Evolutionary conservation across 1,284 basidiomycete genomes (phyloP), one percentile per base, ranked within the genome.

Genomic region (Ceraceosorus guamensis): DNA sequence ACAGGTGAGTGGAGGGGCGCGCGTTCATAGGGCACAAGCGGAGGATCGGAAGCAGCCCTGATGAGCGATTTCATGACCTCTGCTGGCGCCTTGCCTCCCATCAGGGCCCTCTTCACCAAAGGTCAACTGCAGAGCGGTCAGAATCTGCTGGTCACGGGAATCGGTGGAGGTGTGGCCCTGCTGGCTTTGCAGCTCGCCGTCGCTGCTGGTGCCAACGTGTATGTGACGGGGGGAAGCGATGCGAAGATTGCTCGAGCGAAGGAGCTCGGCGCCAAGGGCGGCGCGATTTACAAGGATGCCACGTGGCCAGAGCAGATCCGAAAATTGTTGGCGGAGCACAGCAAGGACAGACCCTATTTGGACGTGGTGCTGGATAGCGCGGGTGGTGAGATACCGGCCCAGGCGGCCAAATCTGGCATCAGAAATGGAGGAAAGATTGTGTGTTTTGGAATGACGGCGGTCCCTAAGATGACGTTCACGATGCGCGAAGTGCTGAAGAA

Each of bases 401-500:
- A 82, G 63, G 79, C 83, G 2, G 77, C 80, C 6, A 82, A 80
- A 52, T 71, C 84, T 1, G 70, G 71, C 3, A 79, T 91, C n/a
- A 85, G 83, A 62, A 75, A 78, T 39, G 88, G 88, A 5, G 89
- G 87, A 0, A 80, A 78, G 52, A 80, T 89, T n/a, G 85, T 88
- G 31, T 83, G 66, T 34, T 73, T 68, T 56, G 76, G 62, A 56
- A 88, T 87, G 85, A 88, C 87, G 46, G 84, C 83, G 16, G 78
- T 76, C 32, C 10, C 80, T 79, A 66, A 82, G 16, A 56, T 88
- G 48, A 80, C 80, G 13, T 82, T 91, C 67, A 86, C 85, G 8
- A 90, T 91, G 87, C 81, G 82, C 14, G 84, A 88, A 64, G 86
- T 90, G n/a, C 73, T 90, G 57, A 83, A 82, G 65, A 87, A 89